Percentiles rank a stretch among this genome's conserved stretches.
Evolutionary conservation across 2,329 filamentous ascomycete species (phyloP).

Genomic region (Dothistroma septosporum): DNA sequence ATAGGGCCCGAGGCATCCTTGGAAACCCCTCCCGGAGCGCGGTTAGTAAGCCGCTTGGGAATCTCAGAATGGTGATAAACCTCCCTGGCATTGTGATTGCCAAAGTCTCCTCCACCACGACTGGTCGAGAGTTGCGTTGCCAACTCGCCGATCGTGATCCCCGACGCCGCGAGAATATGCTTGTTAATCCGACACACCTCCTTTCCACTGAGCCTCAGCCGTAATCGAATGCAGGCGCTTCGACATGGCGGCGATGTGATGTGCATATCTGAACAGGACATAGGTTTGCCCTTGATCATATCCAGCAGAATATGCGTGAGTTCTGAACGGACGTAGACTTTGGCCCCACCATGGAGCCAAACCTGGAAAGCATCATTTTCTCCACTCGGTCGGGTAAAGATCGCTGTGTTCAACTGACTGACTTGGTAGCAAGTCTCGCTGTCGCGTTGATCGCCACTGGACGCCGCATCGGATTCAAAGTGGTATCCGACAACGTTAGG

Average conservation of each 20-base stretch:
- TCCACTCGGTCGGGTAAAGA: background rate
- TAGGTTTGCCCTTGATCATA: background rate
- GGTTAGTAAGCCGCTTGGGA: too few relatives aligned
- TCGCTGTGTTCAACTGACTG: background rate
- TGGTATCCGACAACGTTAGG: background rate
- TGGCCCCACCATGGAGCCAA: background rate
- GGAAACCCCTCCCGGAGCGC: too few relatives aligned
- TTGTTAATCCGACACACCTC: background rate
- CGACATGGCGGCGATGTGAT: conserved; percentile 1
- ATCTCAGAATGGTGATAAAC: too few relatives aligned
- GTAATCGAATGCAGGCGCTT: background rate
- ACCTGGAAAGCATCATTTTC: background rate
- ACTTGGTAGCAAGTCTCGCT: background rate
- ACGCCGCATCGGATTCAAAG: background rate
- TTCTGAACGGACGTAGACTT: background rate
- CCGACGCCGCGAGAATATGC: background rate
- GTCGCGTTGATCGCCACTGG: background rate
- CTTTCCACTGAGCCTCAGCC: background rate
- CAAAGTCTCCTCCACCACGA: background rate
- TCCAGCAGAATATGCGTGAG: background rate
- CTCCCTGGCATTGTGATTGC: background rate
- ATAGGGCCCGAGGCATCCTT: background rate
- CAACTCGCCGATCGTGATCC: background rate
- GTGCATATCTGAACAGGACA: background rate
- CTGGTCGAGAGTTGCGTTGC: background rate